These are phyloP conservation scores for Penicillium olsonii DNA, from an alignment of 2,329 filamentous ascomycete species.

Conservation along the genomic window DNA sequence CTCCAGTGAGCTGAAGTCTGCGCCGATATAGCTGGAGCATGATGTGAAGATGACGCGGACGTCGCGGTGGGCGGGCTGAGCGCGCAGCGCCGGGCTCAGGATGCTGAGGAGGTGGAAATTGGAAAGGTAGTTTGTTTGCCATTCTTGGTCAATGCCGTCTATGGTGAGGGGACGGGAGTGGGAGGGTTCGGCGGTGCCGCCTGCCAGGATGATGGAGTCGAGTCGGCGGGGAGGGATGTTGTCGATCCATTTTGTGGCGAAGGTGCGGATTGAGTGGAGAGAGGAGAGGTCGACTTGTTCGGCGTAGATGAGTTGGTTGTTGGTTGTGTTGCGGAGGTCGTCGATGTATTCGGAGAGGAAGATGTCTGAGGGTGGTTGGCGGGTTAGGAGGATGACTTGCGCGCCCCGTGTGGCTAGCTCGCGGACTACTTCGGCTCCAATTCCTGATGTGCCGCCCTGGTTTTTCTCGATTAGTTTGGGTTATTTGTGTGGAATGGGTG, in stretches of 20 bases:
- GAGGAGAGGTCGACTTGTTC: slow-evolving; percentile 90
- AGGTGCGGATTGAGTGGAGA: slow-evolving; percentile 85
- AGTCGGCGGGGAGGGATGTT: slow-evolving; percentile 85
- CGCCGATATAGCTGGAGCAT: slow-evolving; percentile 84
- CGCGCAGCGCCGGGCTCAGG: slow-evolving; percentile 82
- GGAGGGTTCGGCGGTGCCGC: slow-evolving; percentile 65
- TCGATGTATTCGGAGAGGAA: slow-evolving; percentile 93
- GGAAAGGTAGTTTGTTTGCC: slow-evolving; percentile 92
- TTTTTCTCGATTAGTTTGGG: slow-evolving; percentile 18
- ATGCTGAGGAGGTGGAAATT: slow-evolving; percentile 96
- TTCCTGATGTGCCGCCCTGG: slow-evolving; percentile 85
- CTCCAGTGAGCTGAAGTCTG: slow-evolving; percentile 58
- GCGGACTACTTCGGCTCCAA: slow-evolving; percentile 75
- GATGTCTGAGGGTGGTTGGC: slow-evolving; percentile 75
- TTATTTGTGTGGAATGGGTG: not conserved
- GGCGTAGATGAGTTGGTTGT: slow-evolving; percentile 88
- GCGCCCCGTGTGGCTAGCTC: slow-evolving; percentile 79
- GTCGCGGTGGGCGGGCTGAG: slow-evolving; percentile 90
- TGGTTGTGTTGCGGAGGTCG: slow-evolving; percentile 73
- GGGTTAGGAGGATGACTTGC: slow-evolving; percentile 87
- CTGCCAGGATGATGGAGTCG: slow-evolving; percentile 89
- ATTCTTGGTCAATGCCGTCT: slow-evolving; percentile 84
- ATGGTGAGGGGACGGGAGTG: slow-evolving; percentile 61
- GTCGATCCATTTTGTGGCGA: slow-evolving; percentile 98
- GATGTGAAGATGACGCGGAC: slow-evolving; percentile 84